Percentiles rank a stretch among this genome's conserved stretches.
These are phyloP conservation scores for Mycogone perniciosa DNA, from an alignment of 2,329 filamentous ascomycete species.

Conservation along the genomic window DNA sequence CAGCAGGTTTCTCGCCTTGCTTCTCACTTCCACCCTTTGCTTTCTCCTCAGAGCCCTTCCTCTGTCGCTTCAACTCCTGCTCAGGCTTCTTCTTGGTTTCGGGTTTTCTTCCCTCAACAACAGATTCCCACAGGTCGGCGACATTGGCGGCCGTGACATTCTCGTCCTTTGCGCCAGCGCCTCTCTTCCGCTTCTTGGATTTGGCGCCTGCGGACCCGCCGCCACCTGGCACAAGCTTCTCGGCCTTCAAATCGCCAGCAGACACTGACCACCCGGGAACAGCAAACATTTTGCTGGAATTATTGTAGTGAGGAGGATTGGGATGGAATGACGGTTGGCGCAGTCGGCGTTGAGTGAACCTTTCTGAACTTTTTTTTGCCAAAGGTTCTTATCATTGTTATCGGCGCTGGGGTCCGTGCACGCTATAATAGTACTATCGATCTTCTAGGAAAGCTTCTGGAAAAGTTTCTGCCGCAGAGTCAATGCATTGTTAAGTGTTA, in stretches of 20 bases:
- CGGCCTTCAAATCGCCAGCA: slow-evolving; percentile 62
- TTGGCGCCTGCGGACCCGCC: slow-evolving; percentile 34
- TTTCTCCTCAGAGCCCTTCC: slow-evolving; percentile 18
- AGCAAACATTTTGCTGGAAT: slow-evolving; percentile 63
- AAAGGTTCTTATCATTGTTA: neutral
- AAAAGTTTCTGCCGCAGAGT: neutral
- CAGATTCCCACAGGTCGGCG: slow-evolving; percentile 68
- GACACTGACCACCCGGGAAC: slow-evolving; percentile 89
- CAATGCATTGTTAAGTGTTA: too few species aligned
- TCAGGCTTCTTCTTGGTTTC: slow-evolving; percentile 20
- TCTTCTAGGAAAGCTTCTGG: neutral
- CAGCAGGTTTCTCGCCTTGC: slow-evolving; percentile 20
- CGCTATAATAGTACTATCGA: neutral
- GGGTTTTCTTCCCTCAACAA: slow-evolving; percentile 62
- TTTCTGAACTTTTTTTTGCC: slow-evolving; percentile 1
- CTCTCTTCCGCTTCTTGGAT: slow-evolving; percentile 54
- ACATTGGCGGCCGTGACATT: slow-evolving; percentile 64
- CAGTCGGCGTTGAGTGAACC: neutral
- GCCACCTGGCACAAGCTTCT: slow-evolving; percentile 39
- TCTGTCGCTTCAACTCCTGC: slow-evolving; percentile 30
- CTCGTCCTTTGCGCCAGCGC: slow-evolving; percentile 19
- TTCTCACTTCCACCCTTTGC: slow-evolving; percentile 24
- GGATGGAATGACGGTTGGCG: neutral
- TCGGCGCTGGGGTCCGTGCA: neutral
- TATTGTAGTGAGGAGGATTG: neutral